phyloP scores from a whole-genome alignment of 2,329 filamentous ascomycete genomes.

The Lasiodiplodia gonubiensis region DNA sequence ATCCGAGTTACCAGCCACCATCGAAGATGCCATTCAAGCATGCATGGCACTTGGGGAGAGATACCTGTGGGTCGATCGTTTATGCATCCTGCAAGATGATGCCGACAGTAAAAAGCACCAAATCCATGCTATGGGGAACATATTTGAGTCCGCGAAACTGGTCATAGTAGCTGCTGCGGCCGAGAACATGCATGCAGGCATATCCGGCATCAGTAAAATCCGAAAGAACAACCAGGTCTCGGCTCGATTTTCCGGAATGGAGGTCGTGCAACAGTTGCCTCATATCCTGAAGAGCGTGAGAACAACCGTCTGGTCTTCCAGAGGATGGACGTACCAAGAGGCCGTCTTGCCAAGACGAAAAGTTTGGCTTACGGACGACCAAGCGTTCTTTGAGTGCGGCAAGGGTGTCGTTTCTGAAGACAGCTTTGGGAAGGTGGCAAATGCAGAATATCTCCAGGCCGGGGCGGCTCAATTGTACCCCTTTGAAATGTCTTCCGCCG shows the following conservation, averaged over 20 bases:
- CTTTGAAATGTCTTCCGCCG: too few species aligned
- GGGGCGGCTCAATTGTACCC: too few species aligned
- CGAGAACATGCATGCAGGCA: not conserved
- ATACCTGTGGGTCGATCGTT: constrained; percentile 26
- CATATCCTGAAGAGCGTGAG: too few species aligned
- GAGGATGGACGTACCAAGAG: constrained; percentile 28
- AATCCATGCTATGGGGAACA: constrained; percentile 7
- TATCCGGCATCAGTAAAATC: not conserved
- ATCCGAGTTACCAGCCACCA: not conserved
- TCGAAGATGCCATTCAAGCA: constrained; percentile 20
- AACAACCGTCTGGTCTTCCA: not conserved
- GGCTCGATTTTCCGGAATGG: too few species aligned
- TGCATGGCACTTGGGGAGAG: constrained; percentile 4
- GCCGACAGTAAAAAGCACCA: not conserved
- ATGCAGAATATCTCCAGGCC: too few species aligned
- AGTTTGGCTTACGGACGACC: not conserved
- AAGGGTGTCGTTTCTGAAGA: too few species aligned
- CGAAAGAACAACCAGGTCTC: too few species aligned
- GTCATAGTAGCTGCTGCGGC: not conserved
- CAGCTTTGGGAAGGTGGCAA: too few species aligned
- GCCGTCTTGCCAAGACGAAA: not conserved
- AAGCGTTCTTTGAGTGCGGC: constrained; percentile 18
- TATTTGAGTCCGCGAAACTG: not conserved
- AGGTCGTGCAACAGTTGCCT: too few species aligned
- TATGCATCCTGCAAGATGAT: constrained; percentile 28